Base-by-base conservation (phyloP, 768 basidiomycete genomes). In the Kwoniella botswanensis region DNA sequence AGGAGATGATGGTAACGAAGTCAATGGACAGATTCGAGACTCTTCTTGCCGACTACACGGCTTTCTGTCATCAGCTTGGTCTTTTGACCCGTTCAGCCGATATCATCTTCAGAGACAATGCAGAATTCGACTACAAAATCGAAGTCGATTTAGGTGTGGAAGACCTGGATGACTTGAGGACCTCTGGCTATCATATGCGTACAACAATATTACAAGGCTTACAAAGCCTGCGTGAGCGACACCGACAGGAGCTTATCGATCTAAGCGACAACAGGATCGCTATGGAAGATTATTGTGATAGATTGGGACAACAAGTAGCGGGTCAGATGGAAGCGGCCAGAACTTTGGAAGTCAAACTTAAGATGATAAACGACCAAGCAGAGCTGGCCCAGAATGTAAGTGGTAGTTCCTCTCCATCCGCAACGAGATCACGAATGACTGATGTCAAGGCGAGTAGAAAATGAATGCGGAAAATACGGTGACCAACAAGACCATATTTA, bases 1-100 rank as follows among this genome's bases (percentile, higher is more conserved):
- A 93, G 60, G 96, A 98, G 81, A 91, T 98, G 68, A 88, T 88
- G 63, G 88, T 93, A 68, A 89, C 91, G 2, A 91, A 92, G 77
- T 89, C 92, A 54, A 90, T 88, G 26, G 90, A 91, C 22, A 88
- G 89, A 22, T 89, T 94, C 43, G 94, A 98, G 84, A 90, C 91
- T 78, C 89, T 92, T 11, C 85, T 94, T 4, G 90, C 92, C 77
- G 85, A 88, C 59, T 98, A 98, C 83, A 91, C 88, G 35, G 88
- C 89, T 67, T 85, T 92, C 58, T 87, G 93, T 35, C 89, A 91
- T 11, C 87, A 88, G 17, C 87, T 96, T 44, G 93, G 90, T 41
- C 84, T 97, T 17, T 90, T 91, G 72, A 91, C 92, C 65, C 57
- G 11, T 17, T 61, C 26, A 53, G 43, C 35, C 55, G 67, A 59